A percentile compares a stretch with the other conserved stretches of the same genome.
phyloP scores from a whole-genome alignment of 257 asterid species.

The Anisodus tanguticus region DNA sequence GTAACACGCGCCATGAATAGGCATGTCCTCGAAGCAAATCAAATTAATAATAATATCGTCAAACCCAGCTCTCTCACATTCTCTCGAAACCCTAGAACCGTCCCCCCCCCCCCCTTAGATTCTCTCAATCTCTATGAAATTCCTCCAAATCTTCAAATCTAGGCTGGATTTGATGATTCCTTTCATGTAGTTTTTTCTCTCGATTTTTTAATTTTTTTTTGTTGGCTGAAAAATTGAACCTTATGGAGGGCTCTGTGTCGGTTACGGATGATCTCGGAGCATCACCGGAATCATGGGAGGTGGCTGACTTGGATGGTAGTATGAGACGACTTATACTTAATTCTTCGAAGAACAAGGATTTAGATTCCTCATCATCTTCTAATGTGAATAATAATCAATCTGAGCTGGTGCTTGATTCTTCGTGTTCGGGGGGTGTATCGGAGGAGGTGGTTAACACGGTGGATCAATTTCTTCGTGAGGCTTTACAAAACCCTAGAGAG shows the following conservation, averaged over 20 bases:
- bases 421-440: slow-evolving; percentile 37
- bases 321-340: slow-evolving; percentile 79
- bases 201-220: background rate
- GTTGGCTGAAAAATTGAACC: slow-evolving; percentile 34
- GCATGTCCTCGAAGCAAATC: slow-evolving; percentile 14
- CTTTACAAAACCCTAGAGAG: slow-evolving; percentile 97
- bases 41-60: slow-evolving; percentile 45
- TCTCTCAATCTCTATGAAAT: slow-evolving; percentile 46
- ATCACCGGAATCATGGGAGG: slow-evolving; percentile 99
- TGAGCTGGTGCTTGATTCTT: slow-evolving; percentile 44
- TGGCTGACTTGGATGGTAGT: slow-evolving; percentile 90
- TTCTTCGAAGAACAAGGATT: slow-evolving; percentile 52
- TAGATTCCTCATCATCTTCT: slow-evolving; percentile 30
- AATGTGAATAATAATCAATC: slow-evolving; percentile 44
- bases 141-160: slow-evolving; percentile 37
- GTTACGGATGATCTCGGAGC: slow-evolving; percentile 64
- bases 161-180: slow-evolving; percentile 58
- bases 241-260: slow-evolving; percentile 76
- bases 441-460: slow-evolving; percentile 77
- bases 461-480: slow-evolving; percentile 95
- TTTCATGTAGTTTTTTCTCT: background rate
- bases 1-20: background rate
- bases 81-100: slow-evolving; percentile 38
- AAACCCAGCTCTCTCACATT: slow-evolving; percentile 50
- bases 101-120: background rate